These are phyloP conservation scores for Perkinsus chesapeaki DNA, from an alignment of 169 alveolate genomes.

Conservation along the genomic window DNA sequence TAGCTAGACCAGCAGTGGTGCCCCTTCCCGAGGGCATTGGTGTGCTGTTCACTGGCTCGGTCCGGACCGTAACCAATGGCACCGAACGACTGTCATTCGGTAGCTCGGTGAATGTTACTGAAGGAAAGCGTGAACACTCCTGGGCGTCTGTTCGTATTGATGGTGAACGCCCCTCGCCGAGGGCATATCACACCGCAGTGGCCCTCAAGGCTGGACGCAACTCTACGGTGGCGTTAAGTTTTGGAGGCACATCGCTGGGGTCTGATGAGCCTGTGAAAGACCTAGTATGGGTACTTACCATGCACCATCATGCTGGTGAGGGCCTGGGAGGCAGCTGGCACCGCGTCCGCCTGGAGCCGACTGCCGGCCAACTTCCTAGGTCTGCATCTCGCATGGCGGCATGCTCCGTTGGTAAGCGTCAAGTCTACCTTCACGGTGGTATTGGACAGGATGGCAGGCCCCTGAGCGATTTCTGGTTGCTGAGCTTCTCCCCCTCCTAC, in stretches of 20 bases:
- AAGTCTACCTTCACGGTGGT: neutral
- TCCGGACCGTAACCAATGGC: too few species aligned
- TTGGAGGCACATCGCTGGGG: neutral
- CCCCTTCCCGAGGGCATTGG: too few species aligned
- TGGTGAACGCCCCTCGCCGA: neutral
- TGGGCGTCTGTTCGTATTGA: neutral
- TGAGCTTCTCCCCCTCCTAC: neutral
- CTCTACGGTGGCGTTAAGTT: neutral
- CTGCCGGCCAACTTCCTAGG: neutral
- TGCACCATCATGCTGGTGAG: neutral
- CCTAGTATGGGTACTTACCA: neutral
- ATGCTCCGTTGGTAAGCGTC: neutral
- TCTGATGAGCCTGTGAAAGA: neutral
- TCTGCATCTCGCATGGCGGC: neutral
- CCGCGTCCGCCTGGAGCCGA: neutral
- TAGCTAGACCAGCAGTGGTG: too few species aligned
- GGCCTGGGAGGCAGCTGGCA: neutral
- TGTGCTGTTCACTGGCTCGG: too few species aligned
- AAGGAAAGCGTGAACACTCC: neutral
- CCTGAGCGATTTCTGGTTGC: neutral
- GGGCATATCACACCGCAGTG: neutral
- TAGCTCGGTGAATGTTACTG: neutral
- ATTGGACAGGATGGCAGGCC: neutral
- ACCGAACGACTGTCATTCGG: neutral
- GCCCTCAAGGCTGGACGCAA: neutral